A percentile compares a stretch with the other conserved stretches of the same genome.
phyloP scores from a whole-genome alignment of 2,329 filamentous ascomycete genomes.

The Cryphonectria japonica region DNA sequence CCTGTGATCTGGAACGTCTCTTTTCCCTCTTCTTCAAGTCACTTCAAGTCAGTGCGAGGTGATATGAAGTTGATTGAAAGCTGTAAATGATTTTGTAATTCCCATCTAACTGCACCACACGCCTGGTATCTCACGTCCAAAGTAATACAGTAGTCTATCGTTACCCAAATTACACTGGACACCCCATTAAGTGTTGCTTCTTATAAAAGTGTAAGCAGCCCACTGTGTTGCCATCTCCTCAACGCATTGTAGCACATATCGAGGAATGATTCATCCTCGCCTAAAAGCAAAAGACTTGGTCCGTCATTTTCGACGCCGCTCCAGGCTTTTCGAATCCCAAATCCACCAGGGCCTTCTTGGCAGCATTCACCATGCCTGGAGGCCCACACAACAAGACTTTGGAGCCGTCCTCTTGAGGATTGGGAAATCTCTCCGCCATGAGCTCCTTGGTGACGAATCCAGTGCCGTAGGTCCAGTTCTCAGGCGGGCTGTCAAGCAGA shows the following conservation, averaged over 20 bases:
- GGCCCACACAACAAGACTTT: slow-evolving; percentile 65
- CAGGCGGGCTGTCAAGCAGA: slow-evolving; percentile 52
- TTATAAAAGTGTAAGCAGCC: background rate
- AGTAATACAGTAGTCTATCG: background rate
- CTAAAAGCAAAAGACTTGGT: slow-evolving; percentile 60
- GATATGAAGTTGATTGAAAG: no score
- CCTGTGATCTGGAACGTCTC: no score
- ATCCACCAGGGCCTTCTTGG: slow-evolving; percentile 53
- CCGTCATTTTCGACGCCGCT: slow-evolving; percentile 53
- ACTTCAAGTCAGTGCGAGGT: no score
- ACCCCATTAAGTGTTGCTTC: background rate
- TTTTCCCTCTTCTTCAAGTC: no score
- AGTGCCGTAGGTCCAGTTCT: slow-evolving; percentile 50
- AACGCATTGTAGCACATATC: background rate
- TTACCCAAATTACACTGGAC: background rate
- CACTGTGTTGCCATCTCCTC: background rate
- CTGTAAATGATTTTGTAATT: background rate
- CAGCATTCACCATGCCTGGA: slow-evolving; percentile 61
- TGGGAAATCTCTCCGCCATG: slow-evolving; percentile 54
- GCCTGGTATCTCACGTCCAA: slow-evolving; percentile 4
- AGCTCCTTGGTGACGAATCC: slow-evolving; percentile 58
- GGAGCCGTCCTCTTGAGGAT: slow-evolving; percentile 44
- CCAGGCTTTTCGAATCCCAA: slow-evolving; percentile 57
- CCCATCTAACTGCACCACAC: background rate
- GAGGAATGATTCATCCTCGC: background rate